Conservation (phyloP, 2,329 filamentous ascomycete genomes). For the Sarocladiaceae sp. region DNA sequence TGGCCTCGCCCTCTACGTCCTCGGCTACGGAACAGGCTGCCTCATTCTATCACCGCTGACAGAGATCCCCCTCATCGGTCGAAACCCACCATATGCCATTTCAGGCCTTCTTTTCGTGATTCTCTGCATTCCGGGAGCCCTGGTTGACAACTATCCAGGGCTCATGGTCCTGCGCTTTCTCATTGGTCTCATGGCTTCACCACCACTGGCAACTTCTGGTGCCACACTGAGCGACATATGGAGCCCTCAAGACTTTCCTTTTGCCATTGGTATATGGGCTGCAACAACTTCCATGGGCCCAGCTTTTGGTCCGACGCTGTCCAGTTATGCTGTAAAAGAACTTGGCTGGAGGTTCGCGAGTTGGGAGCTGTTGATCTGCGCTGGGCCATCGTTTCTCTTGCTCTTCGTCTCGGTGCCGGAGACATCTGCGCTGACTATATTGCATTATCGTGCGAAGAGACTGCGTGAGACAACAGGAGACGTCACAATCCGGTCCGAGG, state of each 20-base stretch:
- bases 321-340: slow-evolving; percentile 39
- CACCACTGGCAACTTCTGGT: slow-evolving; percentile 22
- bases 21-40: slow-evolving; percentile 38
- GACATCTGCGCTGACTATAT: slow-evolving; percentile 48
- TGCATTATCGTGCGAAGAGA: slow-evolving; percentile 49
- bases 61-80: slow-evolving; percentile 54
- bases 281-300: slow-evolving; percentile 18
- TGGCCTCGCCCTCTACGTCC: slow-evolving; percentile 53
- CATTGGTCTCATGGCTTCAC: slow-evolving; percentile 40
- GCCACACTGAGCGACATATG: slow-evolving; percentile 24
- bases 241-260: slow-evolving; percentile 32
- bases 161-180: slow-evolving; percentile 49
- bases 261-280: slow-evolving; percentile 40
- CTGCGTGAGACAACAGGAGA: slow-evolving; percentile 51
- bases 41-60: slow-evolving; percentile 53
- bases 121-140: slow-evolving; percentile 46
- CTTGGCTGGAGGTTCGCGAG: slow-evolving; percentile 44
- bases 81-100: slow-evolving; percentile 53
- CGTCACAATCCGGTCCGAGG: slow-evolving; percentile 42
- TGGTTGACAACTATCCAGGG: slow-evolving; percentile 49
- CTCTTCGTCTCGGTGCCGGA: slow-evolving; percentile 56
- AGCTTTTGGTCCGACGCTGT: slow-evolving; percentile 43
- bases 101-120: slow-evolving; percentile 56
- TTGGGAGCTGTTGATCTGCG: slow-evolving; percentile 22
- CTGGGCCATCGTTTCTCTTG: slow-evolving; percentile 22